Conservation (phyloP, 495 filamentous ascomycete species). For the Tetracladium marchalianum region DNA sequence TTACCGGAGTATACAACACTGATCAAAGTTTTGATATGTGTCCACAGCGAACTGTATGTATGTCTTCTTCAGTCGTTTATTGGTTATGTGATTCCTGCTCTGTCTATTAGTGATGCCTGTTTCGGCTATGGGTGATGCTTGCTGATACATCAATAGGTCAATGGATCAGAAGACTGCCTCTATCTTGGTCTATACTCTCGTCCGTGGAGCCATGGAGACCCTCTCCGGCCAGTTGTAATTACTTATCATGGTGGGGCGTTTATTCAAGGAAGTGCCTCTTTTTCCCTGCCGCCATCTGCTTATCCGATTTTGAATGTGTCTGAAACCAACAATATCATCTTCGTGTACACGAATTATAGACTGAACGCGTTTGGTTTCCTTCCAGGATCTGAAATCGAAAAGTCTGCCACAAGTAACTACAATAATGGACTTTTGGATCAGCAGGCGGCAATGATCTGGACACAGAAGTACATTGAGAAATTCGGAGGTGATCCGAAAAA, state of each 20-base stretch:
- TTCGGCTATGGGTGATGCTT: not conserved
- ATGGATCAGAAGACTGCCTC: conserved; percentile 43
- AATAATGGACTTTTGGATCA: conserved; percentile 65
- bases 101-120: no score
- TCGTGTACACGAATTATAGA: conserved; percentile 53
- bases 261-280: conserved; percentile 45
- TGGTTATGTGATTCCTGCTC: no score
- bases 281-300: conserved; percentile 41
- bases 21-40: conserved; percentile 47
- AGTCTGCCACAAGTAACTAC: conserved; percentile 40
- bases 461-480: conserved; percentile 52
- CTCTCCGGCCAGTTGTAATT: conserved; percentile 46
- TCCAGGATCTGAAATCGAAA: conserved; percentile 33
- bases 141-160: conserved; percentile 23
- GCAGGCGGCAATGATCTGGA: conserved; percentile 58
- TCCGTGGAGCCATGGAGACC: conserved; percentile 41
- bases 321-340: conserved; percentile 43
- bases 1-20: conserved; percentile 44
- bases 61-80: conserved; percentile 6
- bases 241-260: conserved; percentile 55
- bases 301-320: conserved; percentile 47
- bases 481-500: conserved; percentile 60
- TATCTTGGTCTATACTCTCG: conserved; percentile 43
- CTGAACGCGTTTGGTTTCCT: conserved; percentile 59
- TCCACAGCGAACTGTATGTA: conserved; percentile 36